A percentile compares a stretch with the other conserved stretches of the same genome.
phyloP scores from a whole-genome alignment of 306 rosid genomes.

The Casuarina equisetifolia region DNA sequence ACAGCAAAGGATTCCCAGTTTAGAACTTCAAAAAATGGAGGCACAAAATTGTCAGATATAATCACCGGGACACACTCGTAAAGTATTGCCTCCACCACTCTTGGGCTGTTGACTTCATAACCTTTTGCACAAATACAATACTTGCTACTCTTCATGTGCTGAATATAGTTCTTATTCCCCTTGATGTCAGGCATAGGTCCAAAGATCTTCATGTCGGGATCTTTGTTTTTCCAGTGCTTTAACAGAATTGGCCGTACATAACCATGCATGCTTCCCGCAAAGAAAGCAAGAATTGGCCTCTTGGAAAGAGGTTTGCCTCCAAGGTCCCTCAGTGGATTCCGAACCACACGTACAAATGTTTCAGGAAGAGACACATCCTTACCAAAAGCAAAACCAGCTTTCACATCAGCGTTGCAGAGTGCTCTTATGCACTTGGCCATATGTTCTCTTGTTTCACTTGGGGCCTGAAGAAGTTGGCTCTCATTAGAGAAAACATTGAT shows the following conservation, averaged over 20 bases:
- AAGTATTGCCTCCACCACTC: constrained; percentile 89
- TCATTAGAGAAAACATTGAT: constrained; percentile 35
- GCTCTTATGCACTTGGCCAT: constrained; percentile 76
- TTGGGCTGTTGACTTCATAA: constrained; percentile 88
- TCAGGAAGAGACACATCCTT: constrained; percentile 90
- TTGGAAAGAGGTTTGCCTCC: constrained; percentile 65
- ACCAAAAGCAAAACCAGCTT: constrained; percentile 76
- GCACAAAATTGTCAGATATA: constrained; percentile 89
- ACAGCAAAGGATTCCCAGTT: constrained; percentile 94
- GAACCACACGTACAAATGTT: constrained; percentile 47
- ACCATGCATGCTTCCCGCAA: constrained; percentile 88
- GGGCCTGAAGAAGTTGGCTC: constrained; percentile 65
- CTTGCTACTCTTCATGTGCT: constrained; percentile 87
- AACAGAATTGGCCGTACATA: constrained; percentile 66
- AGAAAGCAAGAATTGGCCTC: constrained; percentile 70
- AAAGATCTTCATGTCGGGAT: constrained; percentile 85
- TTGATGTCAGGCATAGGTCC: constrained; percentile 52
- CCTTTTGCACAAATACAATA: constrained; percentile 95
- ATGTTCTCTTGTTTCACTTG: constrained; percentile 58
- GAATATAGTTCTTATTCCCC: constrained; percentile 53
- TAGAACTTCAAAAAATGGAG: constrained; percentile 76
- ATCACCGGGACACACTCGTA: constrained; percentile 84
- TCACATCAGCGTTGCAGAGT: constrained; percentile 84
- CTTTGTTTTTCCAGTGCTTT: constrained; percentile 88
- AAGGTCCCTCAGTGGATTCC: constrained; percentile 50